phyloP scores from a whole-genome alignment of 2,329 filamentous ascomycete genomes.

The Fusarium domesticum region DNA sequence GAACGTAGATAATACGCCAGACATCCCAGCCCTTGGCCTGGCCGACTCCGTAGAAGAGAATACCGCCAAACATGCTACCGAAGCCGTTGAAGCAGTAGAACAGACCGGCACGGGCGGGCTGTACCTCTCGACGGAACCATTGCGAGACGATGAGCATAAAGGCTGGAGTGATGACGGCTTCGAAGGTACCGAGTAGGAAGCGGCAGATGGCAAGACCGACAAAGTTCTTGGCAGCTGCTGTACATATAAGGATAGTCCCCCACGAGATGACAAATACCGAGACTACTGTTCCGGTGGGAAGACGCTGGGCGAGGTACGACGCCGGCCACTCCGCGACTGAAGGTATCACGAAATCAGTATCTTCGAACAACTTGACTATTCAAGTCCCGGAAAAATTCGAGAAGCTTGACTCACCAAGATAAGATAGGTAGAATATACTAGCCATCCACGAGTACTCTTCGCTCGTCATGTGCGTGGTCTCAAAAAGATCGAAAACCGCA shows the following conservation, averaged over 20 bases:
- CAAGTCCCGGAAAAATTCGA: background rate
- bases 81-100: constrained; percentile 44
- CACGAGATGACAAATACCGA: constrained; percentile 34
- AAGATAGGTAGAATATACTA: constrained; percentile 54
- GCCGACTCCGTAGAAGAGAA: constrained; percentile 52
- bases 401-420: constrained; percentile 25
- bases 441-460: constrained; percentile 54
- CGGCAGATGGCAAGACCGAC: constrained; percentile 44
- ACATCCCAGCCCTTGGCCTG: constrained; percentile 45
- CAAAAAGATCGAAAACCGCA: constrained; percentile 54
- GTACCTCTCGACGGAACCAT: constrained; percentile 47
- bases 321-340: constrained; percentile 40
- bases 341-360: background rate
- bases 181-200: constrained; percentile 47
- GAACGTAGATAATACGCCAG: constrained; percentile 54
- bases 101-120: constrained; percentile 45
- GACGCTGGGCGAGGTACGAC: constrained; percentile 35
- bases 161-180: constrained; percentile 47
- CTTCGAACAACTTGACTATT: background rate
- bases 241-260: constrained; percentile 44
- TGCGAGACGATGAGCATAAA: constrained; percentile 52
- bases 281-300: constrained; percentile 36
- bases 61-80: constrained; percentile 42
- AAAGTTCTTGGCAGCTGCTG: constrained; percentile 42
- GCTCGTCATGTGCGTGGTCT: constrained; percentile 44